Evolutionary conservation across 176 grass and related monocot species (phyloP), one percentile per base, ranked within the genome.

Genomic region (Cocos nucifera): DNA sequence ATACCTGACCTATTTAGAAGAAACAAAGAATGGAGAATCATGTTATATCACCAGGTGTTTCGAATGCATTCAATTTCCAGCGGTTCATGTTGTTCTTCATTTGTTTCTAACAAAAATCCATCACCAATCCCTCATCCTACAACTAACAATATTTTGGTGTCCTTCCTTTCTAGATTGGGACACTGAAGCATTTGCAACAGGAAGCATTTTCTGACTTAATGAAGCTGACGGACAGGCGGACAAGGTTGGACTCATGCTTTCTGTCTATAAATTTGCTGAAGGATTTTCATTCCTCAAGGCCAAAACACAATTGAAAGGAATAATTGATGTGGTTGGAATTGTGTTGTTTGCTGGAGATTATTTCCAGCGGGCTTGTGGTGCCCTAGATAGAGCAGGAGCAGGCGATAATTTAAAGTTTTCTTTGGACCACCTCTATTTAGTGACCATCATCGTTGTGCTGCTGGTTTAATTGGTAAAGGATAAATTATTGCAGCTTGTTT

Each of bases 201-300:
- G 73, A 82, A 22, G 27, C 61, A 23, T 70, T 82, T 66, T 72
- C 67, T 54, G 73, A 77, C 25, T 50, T 82, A 24, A 72, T 82
- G 79, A 82, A 82, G 50, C 55, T 82, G 18, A 71, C 61, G 48
- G 79, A 27, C 29, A 72, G 49, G 28, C 79, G 59, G 62, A 82
- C 24, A 61, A 76, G 19, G 23, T 77, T 6, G 79, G 77, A 72
- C 57, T 53, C 10, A 55, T 71, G 18, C 26, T 82, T 49, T 28
- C 52, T 51, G 67, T 51, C 10, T 56, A 64, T 2, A 71, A 57
- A 18, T 61, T 54, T 63, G 3, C 32, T 27, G 58, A 74, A 72
- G 23, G 15, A 66, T 63, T 58, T 53, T 70, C 57, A 56, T 80
- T 69, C 63, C 62, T 19, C 17, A 25, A 69, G 7, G 22, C 22